These are phyloP conservation scores for Phytophthora pseudosyringae DNA, from an alignment of 352 stramenopile genomes.

Conservation along the genomic window DNA sequence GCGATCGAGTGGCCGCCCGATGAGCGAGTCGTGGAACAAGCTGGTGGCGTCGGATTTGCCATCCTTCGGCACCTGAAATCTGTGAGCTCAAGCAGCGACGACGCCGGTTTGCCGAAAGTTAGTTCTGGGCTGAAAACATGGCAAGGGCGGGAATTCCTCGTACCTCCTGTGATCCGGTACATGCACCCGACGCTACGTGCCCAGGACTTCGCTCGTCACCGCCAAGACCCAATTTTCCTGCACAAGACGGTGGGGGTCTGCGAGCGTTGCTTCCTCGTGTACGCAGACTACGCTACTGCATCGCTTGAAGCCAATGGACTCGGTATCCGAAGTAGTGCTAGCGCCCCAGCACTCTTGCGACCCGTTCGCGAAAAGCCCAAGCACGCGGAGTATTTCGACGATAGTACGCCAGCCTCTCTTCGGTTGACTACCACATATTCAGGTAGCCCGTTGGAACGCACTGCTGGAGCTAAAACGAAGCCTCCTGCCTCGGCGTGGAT, in stretches of 20 bases:
- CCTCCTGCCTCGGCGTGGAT: conserved; percentile 66
- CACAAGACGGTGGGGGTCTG: conserved; percentile 93
- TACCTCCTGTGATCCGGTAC: conserved; percentile 93
- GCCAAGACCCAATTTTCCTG: conserved; percentile 93
- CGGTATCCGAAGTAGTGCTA: conserved; percentile 38
- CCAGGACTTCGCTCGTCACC: conserved; percentile 90
- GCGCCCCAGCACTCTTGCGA: conserved; percentile 69
- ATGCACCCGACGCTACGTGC: conserved; percentile 88
- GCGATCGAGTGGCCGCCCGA: conserved; percentile 92
- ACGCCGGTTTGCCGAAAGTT: conserved; percentile 10
- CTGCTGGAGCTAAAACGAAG: conserved; percentile 34
- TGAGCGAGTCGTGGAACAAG: conserved; percentile 84
- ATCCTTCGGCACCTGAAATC: conserved; percentile 51
- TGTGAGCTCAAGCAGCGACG: conserved; percentile 18
- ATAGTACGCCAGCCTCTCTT: conserved; percentile 48
- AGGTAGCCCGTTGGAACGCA: conserved; percentile 3
- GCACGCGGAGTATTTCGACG: conserved; percentile 40
- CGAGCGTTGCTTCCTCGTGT: conserved; percentile 94
- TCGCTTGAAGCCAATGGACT: conserved; percentile 80
- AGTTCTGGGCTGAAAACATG: conserved; percentile 14
- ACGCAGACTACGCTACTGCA: conserved; percentile 86
- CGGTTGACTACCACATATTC: conserved; percentile 13
- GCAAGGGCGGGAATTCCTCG: conserved; percentile 61
- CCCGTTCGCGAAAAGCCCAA: conserved; percentile 62
- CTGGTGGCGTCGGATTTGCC: conserved; percentile 94